These are phyloP conservation scores for Pleomassaria siparia DNA, from an alignment of 2,329 filamentous ascomycete genomes.

Conservation along the genomic window DNA sequence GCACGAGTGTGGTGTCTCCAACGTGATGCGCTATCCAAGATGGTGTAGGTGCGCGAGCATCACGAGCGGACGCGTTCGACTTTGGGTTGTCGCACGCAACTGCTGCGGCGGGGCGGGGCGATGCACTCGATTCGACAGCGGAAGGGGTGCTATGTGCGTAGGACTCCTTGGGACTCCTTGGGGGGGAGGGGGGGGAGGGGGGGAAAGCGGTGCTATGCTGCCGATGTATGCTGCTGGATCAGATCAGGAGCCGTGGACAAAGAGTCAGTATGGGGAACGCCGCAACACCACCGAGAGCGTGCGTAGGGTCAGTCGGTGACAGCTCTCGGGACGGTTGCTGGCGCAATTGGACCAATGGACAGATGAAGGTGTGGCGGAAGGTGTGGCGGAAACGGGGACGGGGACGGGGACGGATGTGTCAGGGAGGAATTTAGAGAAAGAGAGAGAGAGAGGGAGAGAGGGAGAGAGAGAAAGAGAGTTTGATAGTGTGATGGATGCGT, in stretches of 20 bases:
- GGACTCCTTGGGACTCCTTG: too few relatives aligned
- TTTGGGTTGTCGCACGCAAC: conserved; percentile 1
- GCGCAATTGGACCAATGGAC: background rate
- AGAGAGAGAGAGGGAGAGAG: too few relatives aligned
- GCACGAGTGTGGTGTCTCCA: conserved; percentile 17
- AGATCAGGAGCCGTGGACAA: background rate
- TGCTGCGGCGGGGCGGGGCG: background rate
- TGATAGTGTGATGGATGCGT: background rate
- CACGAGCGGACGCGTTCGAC: conserved; percentile 23
- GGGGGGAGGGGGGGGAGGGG: background rate
- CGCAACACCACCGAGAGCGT: background rate
- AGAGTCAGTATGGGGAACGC: background rate
- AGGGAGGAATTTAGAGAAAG: too few relatives aligned
- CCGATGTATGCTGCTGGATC: background rate
- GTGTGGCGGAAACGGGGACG: background rate
- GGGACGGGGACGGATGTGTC: background rate
- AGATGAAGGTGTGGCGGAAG: background rate
- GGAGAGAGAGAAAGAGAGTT: too few relatives aligned
- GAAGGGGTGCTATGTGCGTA: too few relatives aligned
- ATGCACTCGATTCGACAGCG: too few relatives aligned
- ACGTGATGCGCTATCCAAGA: conserved; percentile 27
- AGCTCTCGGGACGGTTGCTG: background rate
- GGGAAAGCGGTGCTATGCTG: background rate
- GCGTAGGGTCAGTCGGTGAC: background rate
- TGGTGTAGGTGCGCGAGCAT: conserved; percentile 31